Conservation (phyloP, 2,329 filamentous ascomycete species). For the Epichloe brachyelytri region DNA sequence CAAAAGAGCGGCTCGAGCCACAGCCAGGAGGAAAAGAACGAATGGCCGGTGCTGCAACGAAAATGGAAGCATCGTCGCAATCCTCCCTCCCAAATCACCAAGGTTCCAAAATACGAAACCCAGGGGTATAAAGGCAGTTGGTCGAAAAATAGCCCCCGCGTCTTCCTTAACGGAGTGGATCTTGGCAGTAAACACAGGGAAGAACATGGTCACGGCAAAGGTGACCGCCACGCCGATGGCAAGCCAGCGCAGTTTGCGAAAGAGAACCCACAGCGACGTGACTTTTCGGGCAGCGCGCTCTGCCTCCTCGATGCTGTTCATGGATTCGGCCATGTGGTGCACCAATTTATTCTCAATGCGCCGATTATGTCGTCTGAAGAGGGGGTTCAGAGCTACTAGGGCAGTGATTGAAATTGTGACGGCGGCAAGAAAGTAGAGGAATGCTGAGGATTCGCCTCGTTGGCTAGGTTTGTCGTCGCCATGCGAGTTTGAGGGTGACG, state of each 20-base stretch:
- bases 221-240: slow-evolving; percentile 66
- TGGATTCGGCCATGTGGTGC: slow-evolving; percentile 35
- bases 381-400: slow-evolving; percentile 60
- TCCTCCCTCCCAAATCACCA: slow-evolving; percentile 69
- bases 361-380: slow-evolving; percentile 48
- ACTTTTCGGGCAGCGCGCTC: slow-evolving; percentile 38
- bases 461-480: slow-evolving; percentile 10
- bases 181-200: slow-evolving; percentile 77
- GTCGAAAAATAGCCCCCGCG: slow-evolving; percentile 47
- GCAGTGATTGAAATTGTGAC: slow-evolving; percentile 60
- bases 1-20: slow-evolving; percentile 57
- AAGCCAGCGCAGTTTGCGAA: slow-evolving; percentile 68
- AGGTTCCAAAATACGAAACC: slow-evolving; percentile 89
- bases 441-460: slow-evolving; percentile 47
- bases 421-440: slow-evolving; percentile 84
- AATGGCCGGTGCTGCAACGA: slow-evolving; percentile 50
- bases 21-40: slow-evolving; percentile 52
- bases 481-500: slow-evolving; percentile 5
- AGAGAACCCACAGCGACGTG: slow-evolving; percentile 48
- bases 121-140: slow-evolving; percentile 74
- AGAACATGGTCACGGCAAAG: slow-evolving; percentile 84
- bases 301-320: slow-evolving; percentile 37
- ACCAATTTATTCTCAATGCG: slow-evolving; percentile 37
- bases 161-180: slow-evolving; percentile 32
- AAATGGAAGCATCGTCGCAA: slow-evolving; percentile 47